Evolutionary conservation across 2,329 filamentous ascomycete genomes (phyloP).

Genomic region (Keithomyces neogunnii): DNA sequence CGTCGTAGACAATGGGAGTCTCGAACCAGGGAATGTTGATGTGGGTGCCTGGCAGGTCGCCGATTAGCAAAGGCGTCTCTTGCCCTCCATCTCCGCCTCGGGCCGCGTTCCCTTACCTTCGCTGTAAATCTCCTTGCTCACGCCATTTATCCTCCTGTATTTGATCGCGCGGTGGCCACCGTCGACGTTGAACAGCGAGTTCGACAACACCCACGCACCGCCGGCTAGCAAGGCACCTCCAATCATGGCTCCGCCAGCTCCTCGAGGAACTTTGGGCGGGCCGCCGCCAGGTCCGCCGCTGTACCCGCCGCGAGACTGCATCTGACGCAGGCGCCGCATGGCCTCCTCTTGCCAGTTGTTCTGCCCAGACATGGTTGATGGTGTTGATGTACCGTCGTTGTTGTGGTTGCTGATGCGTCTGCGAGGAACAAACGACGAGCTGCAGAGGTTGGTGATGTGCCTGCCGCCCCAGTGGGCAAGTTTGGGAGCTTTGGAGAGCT

Average conservation of each 20-base stretch:
- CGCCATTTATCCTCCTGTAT: slow-evolving; percentile 85
- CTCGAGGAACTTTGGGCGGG: slow-evolving; percentile 30
- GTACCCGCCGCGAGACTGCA: slow-evolving; percentile 34
- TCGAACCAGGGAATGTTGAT: slow-evolving; percentile 95
- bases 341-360: slow-evolving; percentile 42
- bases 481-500: neutral
- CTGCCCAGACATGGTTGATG: slow-evolving; percentile 21
- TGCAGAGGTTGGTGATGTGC: neutral
- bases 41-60: slow-evolving; percentile 64
- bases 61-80: slow-evolving; percentile 6
- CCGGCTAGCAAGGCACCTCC: slow-evolving; percentile 37
- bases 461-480: too few species aligned
- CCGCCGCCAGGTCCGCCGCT: slow-evolving; percentile 31
- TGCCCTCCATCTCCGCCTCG: neutral
- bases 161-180: slow-evolving; percentile 99
- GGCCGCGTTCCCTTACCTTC: slow-evolving; percentile 57
- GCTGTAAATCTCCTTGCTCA: slow-evolving; percentile 89
- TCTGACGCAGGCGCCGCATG: slow-evolving; percentile 40
- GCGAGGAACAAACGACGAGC: neutral
- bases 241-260: slow-evolving; percentile 29
- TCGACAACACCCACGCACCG: slow-evolving; percentile 44
- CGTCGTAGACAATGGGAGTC: slow-evolving; percentile 93
- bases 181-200: slow-evolving; percentile 74
- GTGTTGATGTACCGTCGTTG: neutral
- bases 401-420: neutral